Conservation (phyloP, 2,329 filamentous ascomycete species). For the Purpureocillium lavendulum region DNA sequence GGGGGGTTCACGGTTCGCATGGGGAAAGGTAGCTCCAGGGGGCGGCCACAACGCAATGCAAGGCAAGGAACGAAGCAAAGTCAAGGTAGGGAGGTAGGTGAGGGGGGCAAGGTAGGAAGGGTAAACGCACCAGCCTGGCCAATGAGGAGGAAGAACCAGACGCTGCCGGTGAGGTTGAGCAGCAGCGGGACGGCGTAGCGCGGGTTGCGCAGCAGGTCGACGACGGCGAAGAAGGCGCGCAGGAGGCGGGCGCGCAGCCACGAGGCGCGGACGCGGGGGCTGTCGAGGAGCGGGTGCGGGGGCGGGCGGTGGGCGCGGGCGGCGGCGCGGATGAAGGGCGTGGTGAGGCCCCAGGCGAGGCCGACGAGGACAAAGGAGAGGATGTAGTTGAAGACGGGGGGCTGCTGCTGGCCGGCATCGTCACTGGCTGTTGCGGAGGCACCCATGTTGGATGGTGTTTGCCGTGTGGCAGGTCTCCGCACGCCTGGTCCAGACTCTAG, state of each 20-base stretch:
- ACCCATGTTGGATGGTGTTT: background rate
- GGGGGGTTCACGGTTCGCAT: too few species aligned
- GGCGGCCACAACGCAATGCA: too few species aligned
- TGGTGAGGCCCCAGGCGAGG: conserved; percentile 87
- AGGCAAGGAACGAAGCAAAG: too few species aligned
- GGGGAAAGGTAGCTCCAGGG: too few species aligned
- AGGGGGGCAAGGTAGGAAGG: background rate
- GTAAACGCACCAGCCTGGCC: conserved; percentile 70
- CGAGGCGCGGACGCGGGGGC: conserved; percentile 42
- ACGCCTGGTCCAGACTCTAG: too few species aligned
- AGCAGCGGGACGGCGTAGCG: conserved; percentile 78
- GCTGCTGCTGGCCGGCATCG: conserved; percentile 26
- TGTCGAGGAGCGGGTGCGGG: conserved; percentile 44
- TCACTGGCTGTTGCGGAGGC: background rate
- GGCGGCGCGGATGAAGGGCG: conserved; percentile 82
- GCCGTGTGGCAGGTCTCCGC: too few species aligned
- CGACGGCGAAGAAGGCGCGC: conserved; percentile 62
- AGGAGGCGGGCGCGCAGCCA: conserved; percentile 56
- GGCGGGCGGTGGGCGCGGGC: conserved; percentile 66
- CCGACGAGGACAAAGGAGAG: conserved; percentile 86
- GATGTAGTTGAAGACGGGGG: conserved; percentile 66
- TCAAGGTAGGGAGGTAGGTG: background rate
- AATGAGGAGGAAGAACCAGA: conserved; percentile 95
- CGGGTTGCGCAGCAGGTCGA: conserved; percentile 72
- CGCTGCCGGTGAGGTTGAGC: conserved; percentile 82